Evolutionary conservation across 441 rosid genomes (phyloP).

Genomic region (Flueggea neowawraea): DNA sequence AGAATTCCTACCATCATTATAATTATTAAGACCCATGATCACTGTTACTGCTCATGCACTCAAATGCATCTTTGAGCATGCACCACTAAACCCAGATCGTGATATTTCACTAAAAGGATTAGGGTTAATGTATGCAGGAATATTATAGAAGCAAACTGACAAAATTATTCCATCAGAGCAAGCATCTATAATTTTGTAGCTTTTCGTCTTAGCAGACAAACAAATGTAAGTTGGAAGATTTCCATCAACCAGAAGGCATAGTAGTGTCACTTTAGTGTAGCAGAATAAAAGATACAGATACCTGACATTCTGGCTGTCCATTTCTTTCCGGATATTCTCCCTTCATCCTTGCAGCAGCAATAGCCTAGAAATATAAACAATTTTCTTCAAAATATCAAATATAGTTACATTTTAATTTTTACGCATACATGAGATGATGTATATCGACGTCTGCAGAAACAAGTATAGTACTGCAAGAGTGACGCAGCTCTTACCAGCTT

Average conservation of each 20-base stretch:
- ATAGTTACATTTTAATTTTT: constrained; percentile 5
- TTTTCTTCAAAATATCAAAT: constrained; percentile 16
- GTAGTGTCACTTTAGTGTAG: background rate
- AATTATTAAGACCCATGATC: no score
- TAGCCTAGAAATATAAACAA: constrained; percentile 53
- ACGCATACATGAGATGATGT: background rate
- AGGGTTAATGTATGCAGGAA: no score
- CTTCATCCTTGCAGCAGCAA: constrained; percentile 88
- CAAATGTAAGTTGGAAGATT: background rate
- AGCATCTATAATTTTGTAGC: no score
- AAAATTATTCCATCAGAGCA: no score
- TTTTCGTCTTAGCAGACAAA: no score
- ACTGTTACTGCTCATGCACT: no score
- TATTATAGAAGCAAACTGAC: no score
- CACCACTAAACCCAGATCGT: no score
- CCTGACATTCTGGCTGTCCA: constrained; percentile 99
- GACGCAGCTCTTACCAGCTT: constrained; percentile 63
- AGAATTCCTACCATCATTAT: no score
- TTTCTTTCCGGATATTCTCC: constrained; percentile 97
- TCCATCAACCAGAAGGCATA: background rate
- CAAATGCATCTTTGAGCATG: no score
- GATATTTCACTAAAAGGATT: no score
- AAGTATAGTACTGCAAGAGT: constrained; percentile 7
- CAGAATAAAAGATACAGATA: constrained; percentile 17
- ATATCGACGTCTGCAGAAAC: no score